These are phyloP conservation scores for Paecilomyces niveus DNA, from an alignment of 2,329 filamentous ascomycete genomes.

Conservation along the genomic window DNA sequence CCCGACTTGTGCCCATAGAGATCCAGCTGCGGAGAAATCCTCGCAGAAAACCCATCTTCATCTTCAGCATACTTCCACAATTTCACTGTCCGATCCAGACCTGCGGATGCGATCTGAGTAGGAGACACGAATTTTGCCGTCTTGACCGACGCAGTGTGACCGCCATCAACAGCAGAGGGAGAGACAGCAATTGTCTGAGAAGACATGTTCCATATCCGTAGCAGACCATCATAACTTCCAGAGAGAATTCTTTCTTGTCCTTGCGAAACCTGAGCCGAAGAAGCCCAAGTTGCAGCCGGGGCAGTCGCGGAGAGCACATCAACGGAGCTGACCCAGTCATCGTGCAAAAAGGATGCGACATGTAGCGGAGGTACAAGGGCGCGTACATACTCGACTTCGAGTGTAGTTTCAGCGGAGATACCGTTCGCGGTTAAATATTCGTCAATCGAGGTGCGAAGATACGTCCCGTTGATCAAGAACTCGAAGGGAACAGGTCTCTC, in stretches of 20 bases:
- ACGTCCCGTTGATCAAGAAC: conserved; percentile 90
- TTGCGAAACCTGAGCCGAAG: conserved; percentile 39
- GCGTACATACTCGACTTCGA: conserved; percentile 88
- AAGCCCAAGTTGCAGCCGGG: conserved; percentile 51
- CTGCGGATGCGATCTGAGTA: conserved; percentile 71
- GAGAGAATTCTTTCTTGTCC: conserved; percentile 73
- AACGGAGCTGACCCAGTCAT: conserved; percentile 90
- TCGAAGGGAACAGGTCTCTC: conserved; percentile 59
- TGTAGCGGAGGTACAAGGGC: conserved; percentile 84
- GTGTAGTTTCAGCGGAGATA: conserved; percentile 77
- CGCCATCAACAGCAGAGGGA: conserved; percentile 56
- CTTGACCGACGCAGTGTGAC: conserved; percentile 71
- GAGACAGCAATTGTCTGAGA: conserved; percentile 79
- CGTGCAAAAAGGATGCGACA: conserved; percentile 88
- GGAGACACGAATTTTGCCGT: conserved; percentile 76
- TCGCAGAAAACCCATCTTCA: conserved; percentile 52
- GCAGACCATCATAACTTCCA: conserved; percentile 83
- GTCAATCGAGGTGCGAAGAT: conserved; percentile 80
- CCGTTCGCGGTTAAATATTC: conserved; percentile 83
- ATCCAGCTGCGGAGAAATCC: conserved; percentile 67
- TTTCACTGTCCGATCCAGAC: conserved; percentile 76
- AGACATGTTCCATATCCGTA: conserved; percentile 84
- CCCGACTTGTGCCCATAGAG: conserved; percentile 73
- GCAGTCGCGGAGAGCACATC: conserved; percentile 70
- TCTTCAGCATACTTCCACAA: conserved; percentile 81